These are phyloP conservation scores for Fusarium sp. DNA, from an alignment of 2,329 filamentous ascomycete species.

Conservation along the genomic window DNA sequence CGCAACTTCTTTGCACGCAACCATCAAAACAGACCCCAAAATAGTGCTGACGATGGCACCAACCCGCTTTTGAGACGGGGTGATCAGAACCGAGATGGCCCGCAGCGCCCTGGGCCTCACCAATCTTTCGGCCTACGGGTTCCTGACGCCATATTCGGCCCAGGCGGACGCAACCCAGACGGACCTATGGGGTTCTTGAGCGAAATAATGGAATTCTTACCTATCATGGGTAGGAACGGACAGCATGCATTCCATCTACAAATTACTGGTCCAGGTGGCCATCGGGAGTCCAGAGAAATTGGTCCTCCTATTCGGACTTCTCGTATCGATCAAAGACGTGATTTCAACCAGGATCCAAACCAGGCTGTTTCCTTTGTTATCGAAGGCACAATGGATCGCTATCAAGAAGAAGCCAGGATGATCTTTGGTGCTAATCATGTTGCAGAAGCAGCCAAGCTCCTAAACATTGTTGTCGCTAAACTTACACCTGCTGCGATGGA, in stretches of 20 bases:
- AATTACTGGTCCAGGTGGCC: slow-evolving; percentile 61
- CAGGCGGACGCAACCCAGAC: slow-evolving; percentile 54
- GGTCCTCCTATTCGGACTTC: slow-evolving; percentile 54
- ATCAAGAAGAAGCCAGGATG: slow-evolving; percentile 90
- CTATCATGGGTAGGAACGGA: slow-evolving; percentile 58
- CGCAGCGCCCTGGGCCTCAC: slow-evolving; percentile 62
- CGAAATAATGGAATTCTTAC: slow-evolving; percentile 67
- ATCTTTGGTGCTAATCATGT: slow-evolving; percentile 76
- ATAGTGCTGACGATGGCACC: slow-evolving; percentile 79
- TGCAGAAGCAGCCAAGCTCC: slow-evolving; percentile 75
- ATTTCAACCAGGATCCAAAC: slow-evolving; percentile 69
- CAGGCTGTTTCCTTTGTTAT: slow-evolving; percentile 81
- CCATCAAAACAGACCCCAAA: slow-evolving; percentile 64
- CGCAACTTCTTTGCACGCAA: slow-evolving; percentile 62
- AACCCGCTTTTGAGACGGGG: slow-evolving; percentile 86
- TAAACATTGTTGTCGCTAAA: slow-evolving; percentile 75
- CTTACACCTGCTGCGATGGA: slow-evolving; percentile 88
- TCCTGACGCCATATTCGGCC: slow-evolving; percentile 59
- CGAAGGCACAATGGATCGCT: slow-evolving; percentile 78
- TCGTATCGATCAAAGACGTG: slow-evolving; percentile 62
- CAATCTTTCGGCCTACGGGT: slow-evolving; percentile 66
- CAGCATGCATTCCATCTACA: slow-evolving; percentile 70
- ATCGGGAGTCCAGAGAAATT: slow-evolving; percentile 65
- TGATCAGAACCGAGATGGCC: slow-evolving; percentile 57
- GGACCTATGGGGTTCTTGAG: slow-evolving; percentile 67